Percentiles rank a stretch among this genome's conserved stretches.
Evolutionary conservation across 257 asterid genomes (phyloP).

Genomic region (Thymus mandschuricus): DNA sequence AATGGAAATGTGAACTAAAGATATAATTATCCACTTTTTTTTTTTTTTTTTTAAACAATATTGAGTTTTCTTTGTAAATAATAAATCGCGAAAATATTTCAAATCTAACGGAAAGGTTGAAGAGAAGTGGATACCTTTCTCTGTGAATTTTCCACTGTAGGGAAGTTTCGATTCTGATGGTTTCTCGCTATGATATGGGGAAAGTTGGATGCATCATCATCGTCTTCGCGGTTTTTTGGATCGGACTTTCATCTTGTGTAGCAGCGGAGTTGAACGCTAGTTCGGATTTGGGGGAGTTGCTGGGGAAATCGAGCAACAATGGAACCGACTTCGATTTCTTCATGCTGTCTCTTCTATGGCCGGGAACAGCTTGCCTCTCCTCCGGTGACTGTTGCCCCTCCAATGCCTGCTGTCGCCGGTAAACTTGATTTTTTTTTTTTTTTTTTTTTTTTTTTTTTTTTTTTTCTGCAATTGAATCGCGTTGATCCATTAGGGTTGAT

Average conservation of each 20-base stretch:
- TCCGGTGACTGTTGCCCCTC: conserved; percentile 62
- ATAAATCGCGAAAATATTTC: too few relatives aligned
- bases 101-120: too few relatives aligned
- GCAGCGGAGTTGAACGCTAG: conserved; percentile 29
- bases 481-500: neutral
- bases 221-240: conserved; percentile 34
- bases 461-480: neutral
- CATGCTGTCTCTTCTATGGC: conserved; percentile 78
- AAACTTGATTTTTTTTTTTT: conserved; percentile 12
- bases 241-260: conserved; percentile 36
- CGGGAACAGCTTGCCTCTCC: conserved; percentile 62
- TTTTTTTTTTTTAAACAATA: too few relatives aligned
- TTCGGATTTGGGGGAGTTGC: conserved; percentile 33
- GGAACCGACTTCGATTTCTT: conserved; percentile 77
- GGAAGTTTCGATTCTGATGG: conserved; percentile 41
- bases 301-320: conserved; percentile 23
- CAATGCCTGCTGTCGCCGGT: conserved; percentile 81
- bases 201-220: conserved; percentile 27
- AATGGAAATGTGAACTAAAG: too few relatives aligned
- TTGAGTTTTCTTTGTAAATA: too few relatives aligned
- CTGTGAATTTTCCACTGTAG: neutral
- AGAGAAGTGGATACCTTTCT: neutral
- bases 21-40: too few relatives aligned
- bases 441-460: neutral
- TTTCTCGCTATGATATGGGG: conserved; percentile 30